Evolutionary conservation across 108 stramenopile species (phyloP).

Genomic region (Ochromonas danica): DNA sequence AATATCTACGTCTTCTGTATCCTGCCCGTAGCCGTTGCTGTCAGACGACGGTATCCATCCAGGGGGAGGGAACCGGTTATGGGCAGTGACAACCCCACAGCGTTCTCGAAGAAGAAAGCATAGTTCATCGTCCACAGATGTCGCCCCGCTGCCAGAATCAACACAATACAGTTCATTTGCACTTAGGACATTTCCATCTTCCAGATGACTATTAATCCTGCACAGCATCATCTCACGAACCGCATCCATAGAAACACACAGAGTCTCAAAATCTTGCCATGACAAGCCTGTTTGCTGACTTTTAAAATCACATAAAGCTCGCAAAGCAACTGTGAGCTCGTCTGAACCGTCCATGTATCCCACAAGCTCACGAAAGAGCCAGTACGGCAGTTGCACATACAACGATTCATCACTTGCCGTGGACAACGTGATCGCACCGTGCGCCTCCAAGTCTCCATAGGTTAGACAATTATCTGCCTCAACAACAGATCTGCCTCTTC

Average conservation of each 20-base stretch:
- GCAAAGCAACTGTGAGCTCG: background rate
- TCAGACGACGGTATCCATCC: too few species aligned
- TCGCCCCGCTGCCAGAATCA: background rate
- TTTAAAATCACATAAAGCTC: background rate
- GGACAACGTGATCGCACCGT: background rate
- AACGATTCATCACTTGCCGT: background rate
- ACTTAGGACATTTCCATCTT: background rate
- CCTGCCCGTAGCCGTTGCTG: background rate
- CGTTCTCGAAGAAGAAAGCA: background rate
- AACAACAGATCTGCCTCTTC: too few species aligned
- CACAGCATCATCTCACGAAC: slow-evolving; percentile 12
- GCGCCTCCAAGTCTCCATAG: background rate
- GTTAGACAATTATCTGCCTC: background rate
- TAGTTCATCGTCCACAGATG: slow-evolving; percentile 1
- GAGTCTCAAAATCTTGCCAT: slow-evolving; percentile 1
- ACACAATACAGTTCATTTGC: slow-evolving; percentile 10
- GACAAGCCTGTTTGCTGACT: background rate
- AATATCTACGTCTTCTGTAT: background rate
- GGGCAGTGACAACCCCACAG: background rate
- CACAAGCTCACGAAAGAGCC: background rate
- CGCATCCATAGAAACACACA: background rate
- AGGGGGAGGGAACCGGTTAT: background rate
- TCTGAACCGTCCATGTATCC: background rate
- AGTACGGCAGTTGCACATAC: background rate
- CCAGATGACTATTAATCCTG: slow-evolving; percentile 3